Conservation (phyloP, 306 rosid species). For the Oemleria cerasiformis region DNA sequence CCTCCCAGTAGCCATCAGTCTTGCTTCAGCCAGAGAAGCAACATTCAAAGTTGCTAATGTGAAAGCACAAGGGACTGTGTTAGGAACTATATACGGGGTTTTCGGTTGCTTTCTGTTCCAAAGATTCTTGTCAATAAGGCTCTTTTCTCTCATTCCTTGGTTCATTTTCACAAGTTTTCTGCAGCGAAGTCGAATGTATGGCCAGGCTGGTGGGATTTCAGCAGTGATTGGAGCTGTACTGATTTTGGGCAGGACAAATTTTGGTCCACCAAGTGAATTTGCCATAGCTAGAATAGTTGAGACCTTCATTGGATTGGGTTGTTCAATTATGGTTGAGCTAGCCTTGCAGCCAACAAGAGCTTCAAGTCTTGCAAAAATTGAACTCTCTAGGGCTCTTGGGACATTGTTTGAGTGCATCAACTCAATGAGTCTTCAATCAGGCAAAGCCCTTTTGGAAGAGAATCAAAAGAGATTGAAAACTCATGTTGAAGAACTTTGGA, state of each 20-base stretch:
- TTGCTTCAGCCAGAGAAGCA: constrained; percentile 50
- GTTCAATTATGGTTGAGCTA: constrained; percentile 51
- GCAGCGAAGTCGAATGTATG: constrained; percentile 57
- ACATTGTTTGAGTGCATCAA: constrained; percentile 37
- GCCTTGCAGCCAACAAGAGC: constrained; percentile 55
- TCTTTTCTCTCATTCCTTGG: constrained; percentile 70
- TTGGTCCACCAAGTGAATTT: constrained; percentile 63
- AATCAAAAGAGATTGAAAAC: constrained; percentile 26
- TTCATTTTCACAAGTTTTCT: constrained; percentile 63
- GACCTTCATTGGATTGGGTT: constrained; percentile 57
- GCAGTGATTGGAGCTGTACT: constrained; percentile 61
- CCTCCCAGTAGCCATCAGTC: constrained; percentile 58
- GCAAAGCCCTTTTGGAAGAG: constrained; percentile 19
- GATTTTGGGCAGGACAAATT: constrained; percentile 50
- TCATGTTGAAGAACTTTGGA: constrained; percentile 35
- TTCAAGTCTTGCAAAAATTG: constrained; percentile 40
- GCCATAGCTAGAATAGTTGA: constrained; percentile 56
- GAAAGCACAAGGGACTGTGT: constrained; percentile 63
- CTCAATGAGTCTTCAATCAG: constrained; percentile 28
- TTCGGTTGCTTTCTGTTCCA: constrained; percentile 54
- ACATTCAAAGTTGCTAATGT: constrained; percentile 56
- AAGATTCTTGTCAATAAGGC: constrained; percentile 32
- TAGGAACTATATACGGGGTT: constrained; percentile 64
- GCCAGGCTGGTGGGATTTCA: constrained; percentile 67
- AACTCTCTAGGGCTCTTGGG: constrained; percentile 40